A percentile compares a stretch with the other conserved stretches of the same genome.
These are phyloP conservation scores for Golubevia pallescens DNA, from an alignment of 1,284 basidiomycete species.

Conservation along the genomic window DNA sequence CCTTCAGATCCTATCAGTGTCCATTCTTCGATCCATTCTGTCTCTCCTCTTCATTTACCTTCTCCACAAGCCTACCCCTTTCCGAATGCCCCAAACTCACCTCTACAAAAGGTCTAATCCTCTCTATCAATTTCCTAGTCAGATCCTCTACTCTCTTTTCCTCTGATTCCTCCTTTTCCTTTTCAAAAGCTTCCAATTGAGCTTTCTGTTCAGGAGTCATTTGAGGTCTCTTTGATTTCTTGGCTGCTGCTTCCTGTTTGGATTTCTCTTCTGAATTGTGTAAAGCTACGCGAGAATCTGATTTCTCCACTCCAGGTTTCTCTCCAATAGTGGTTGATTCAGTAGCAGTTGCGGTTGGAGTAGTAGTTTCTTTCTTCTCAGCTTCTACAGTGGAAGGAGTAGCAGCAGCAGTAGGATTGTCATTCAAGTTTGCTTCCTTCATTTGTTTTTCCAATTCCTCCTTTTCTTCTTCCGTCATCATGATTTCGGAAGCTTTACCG, in stretches of 20 bases:
- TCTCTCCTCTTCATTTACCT: no score
- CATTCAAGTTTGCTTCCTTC: constrained; percentile 66
- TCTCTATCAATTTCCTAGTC: constrained; percentile 57
- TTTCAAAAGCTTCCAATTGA: constrained; percentile 60
- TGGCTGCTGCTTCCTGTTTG: constrained; percentile 34
- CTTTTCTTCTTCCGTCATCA: constrained; percentile 84
- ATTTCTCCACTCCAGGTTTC: constrained; percentile 19
- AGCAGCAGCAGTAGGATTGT: constrained; percentile 23
- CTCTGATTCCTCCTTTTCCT: constrained; percentile 59
- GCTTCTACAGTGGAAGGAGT: constrained; percentile 34
- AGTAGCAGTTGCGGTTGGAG: constrained; percentile 20
- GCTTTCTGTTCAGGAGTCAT: constrained; percentile 77
- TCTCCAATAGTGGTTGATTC: constrained; percentile 53
- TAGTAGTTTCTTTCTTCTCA: constrained; percentile 54
- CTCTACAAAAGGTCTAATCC: constrained; percentile 61
- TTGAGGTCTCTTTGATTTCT: constrained; percentile 70
- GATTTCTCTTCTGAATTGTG: constrained; percentile 1
- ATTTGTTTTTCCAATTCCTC: constrained; percentile 79
- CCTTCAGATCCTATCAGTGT: no score
- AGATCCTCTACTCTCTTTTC: constrained; percentile 56
- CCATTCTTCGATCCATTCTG: no score
- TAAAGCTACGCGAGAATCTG: constrained; percentile 6
- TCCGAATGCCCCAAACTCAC: background rate
- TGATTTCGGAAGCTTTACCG: constrained; percentile 64
- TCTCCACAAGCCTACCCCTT: no score